These are phyloP conservation scores for Ampelocalamus luodianensis DNA, from an alignment of 176 grass and related monocot genomes.

Conservation along the genomic window DNA sequence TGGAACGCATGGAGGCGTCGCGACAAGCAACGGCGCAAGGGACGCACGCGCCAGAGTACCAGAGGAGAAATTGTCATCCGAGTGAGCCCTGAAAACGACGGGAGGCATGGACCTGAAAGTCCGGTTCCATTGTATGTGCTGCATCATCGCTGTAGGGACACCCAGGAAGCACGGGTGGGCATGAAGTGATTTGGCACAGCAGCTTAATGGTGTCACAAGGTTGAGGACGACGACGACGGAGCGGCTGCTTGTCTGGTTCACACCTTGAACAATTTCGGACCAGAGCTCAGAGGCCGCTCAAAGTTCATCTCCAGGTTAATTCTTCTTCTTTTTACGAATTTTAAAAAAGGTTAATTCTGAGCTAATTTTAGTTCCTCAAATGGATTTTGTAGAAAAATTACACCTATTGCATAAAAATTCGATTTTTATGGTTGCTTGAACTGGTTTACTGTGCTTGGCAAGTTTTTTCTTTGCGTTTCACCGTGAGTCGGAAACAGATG, in stretches of 20 bases:
- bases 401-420: not conserved
- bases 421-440: constrained; percentile 18
- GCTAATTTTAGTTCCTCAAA: not conserved
- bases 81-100: constrained; percentile 41
- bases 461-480: not conserved
- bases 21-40: not conserved
- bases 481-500: constrained; percentile 12
- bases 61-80: not conserved
- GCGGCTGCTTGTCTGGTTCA: constrained; percentile 29
- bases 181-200: not conserved
- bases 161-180: constrained; percentile 3
- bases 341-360: not conserved
- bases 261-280: constrained; percentile 9
- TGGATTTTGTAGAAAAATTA: not conserved
- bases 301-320: not conserved
- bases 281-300: not conserved
- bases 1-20: constrained; percentile 25
- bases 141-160: constrained; percentile 36
- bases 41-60: constrained; percentile 24
- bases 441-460: constrained; percentile 10
- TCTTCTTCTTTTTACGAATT: not conserved
- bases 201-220: constrained; percentile 18
- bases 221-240: not conserved
- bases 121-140: constrained; percentile 30
- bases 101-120: constrained; percentile 32